A percentile compares a stretch with the other conserved stretches of the same genome.
Conservation (phyloP, 495 filamentous ascomycete species). For the Alectoria sarmentosa region DNA sequence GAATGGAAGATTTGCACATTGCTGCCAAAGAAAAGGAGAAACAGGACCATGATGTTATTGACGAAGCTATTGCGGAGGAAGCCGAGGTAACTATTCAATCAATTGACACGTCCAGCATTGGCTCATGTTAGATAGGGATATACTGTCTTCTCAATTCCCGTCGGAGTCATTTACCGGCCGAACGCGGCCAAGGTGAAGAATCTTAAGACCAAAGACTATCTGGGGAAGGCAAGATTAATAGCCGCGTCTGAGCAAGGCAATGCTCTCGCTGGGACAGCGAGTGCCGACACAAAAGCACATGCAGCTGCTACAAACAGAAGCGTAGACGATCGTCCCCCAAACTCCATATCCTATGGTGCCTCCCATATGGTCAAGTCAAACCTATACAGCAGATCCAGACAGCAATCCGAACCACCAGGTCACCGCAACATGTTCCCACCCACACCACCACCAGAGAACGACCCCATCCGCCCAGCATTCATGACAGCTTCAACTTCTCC, state of each 20-base stretch:
- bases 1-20: slow-evolving; percentile 84
- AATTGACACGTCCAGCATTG: neutral
- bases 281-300: slow-evolving; percentile 57
- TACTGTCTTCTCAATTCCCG: slow-evolving; percentile 97
- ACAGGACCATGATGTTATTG: slow-evolving; percentile 92
- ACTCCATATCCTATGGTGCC: slow-evolving; percentile 82
- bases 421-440: slow-evolving; percentile 88
- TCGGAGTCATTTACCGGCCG: slow-evolving; percentile 89
- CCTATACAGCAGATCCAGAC: slow-evolving; percentile 62
- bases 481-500: slow-evolving; percentile 28
- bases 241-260: slow-evolving; percentile 77
- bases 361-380: slow-evolving; percentile 84
- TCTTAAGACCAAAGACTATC: slow-evolving; percentile 91
- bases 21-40: slow-evolving; percentile 96
- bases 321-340: slow-evolving; percentile 65
- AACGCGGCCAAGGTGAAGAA: slow-evolving; percentile 99
- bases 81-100: slow-evolving; percentile 61
- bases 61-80: slow-evolving; percentile 88
- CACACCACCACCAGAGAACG: slow-evolving; percentile 87
- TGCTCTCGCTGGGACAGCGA: slow-evolving; percentile 69
- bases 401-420: slow-evolving; percentile 80
- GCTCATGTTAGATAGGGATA: slow-evolving; percentile 60
- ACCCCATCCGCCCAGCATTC: slow-evolving; percentile 35
- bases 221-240: slow-evolving; percentile 90
- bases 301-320: slow-evolving; percentile 30